Evolutionary conservation across 2,329 filamentous ascomycete genomes (phyloP), one percentile per base, ranked within the genome.

Genomic region (Venturia carpophila): DNA sequence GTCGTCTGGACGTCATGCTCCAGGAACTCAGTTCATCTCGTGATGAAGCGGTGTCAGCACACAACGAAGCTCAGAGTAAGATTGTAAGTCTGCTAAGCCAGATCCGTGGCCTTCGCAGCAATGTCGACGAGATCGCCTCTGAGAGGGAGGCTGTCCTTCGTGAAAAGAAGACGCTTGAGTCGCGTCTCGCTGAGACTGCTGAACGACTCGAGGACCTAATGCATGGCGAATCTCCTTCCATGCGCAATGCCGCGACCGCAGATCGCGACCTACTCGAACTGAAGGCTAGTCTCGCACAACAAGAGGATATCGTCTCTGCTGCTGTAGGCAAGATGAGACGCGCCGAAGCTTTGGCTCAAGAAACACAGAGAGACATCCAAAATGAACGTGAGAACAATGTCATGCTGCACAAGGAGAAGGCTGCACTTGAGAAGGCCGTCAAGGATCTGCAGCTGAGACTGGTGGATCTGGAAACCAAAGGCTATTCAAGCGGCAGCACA

Each of bases 321-420:
- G 93, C 93, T 0, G 88, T 97, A 49, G 93, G 94, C 71, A 97
- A 97, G 81, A 99, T 99, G 94, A 86, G 93, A 65, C 87, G 93
- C 30, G 91, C 94, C 1, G 93, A 99, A 73, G 90, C 91, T 5
- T 79, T 97, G 41, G 88, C 87, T 0, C 85, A 88, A 10, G 94
- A 99, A 76, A 87, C 96, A 68, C 93, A 97, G 73, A 96, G 94
- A 75, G 94, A 99, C 71, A 91, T 97, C 67, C 86, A 87, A 21
- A 85, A 84, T 9, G 93, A 97, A 78, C 86, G 93, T 11, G 94
- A 97, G 73, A 84, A 84, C 42, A 92, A 87, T 70, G 86, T 88
- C 5, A 85, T 89, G 69, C 81, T 97, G 65, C 91, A 94, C 75
- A 92, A 92, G 74, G 91, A 96, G 69, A 97, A 97, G 79, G 90